Evolutionary conservation across 2,329 filamentous ascomycete genomes (phyloP), one percentile per base, ranked within the genome.

Genomic region (Harringtonia lauricola): DNA sequence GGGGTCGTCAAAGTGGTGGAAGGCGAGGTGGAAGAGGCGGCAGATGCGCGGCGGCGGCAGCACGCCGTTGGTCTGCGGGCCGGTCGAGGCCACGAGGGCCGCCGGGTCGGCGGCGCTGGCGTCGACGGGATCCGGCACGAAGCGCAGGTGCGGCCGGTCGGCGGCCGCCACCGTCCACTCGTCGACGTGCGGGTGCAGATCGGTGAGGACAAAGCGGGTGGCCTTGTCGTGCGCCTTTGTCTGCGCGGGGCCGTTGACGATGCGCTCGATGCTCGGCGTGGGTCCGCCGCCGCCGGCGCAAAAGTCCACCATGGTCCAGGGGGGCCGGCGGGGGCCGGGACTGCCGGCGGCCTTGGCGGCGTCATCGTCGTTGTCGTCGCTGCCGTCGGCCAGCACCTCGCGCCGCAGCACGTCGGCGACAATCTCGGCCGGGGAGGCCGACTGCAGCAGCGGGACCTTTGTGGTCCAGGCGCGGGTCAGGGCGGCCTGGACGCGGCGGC

Each of bases 281-380:
- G 81, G 81, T 0, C 83, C 83, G 34, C 84, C 84, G 14, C 73
- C 79, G 41, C 84, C 84, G 3, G 83, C 80, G 58, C 83, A 86
- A 60, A 87, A 85, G 63, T 89, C 84, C 48, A 88, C 71, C 52
- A 83, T 79, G 17, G 72, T 77, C 59, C 82, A 79, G 2, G 65
- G 59, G 6, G 24, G 24, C 10, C n/a, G n/a, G n/a, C n/a, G n/a
- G 41, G 34, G 3, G 26, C 21, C 1, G 4, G 15, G n/a, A n/a
- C n/a, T n/a, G n/a, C n/a, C n/a, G n/a, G n/a, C 18, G 10, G 19
- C 24, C 35, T n/a, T 13, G 35, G 9, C 21, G 13, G 18, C 18
- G 28, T 19, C 18, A 15, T 10, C 21, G 17, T 21, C 22, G 31
- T 15, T 18, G 19, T 39, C 37, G 9, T 28, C 35, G 22, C 13